Base-by-base conservation (phyloP, 1,284 basidiomycete genomes). In the Mycena citricolor region DNA sequence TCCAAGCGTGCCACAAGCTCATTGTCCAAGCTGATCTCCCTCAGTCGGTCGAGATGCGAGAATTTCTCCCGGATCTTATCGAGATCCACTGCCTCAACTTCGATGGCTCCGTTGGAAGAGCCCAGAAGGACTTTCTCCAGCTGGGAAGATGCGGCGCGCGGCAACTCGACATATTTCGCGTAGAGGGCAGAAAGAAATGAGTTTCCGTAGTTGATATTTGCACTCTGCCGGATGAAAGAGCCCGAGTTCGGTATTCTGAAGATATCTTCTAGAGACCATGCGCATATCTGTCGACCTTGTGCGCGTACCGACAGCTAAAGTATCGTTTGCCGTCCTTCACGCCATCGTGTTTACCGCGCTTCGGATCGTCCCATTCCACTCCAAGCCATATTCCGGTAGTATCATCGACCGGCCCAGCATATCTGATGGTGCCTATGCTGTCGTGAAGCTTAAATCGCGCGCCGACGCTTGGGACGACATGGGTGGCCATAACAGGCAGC, bases 341-440 rank as follows among this genome's bases (percentile, higher is more conserved):
- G 10, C 95, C 95, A 55, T 86, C 80, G 61, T 98, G 94, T 64
- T 89, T 95, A 20, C 94, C 94, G 40, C 90, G 76, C 1, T 61
- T 49, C 5, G 84, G 74, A 58, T 93, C 83, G 59, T 99, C 95
- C 90, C 94, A 99, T 68, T 98, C 94, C 39, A 98, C 77, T 11
- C 95, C 95, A 4, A 94, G 76, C 94, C 95, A 99, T 12, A 66
- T 56, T 8, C 87, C 90, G 7, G 65, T 60, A 0, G 87, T 81
- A 14, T 77, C 76, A 12, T 79, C 68, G 12, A 95, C 81, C 1
- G 65, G 54, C 3, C 92, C 92, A 5, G 76, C 63, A 59, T 80
- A 94, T 63, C 69, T 79, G 48, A 95, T 65, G 1, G 90, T 91
- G 4, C 82, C 88, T 36, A 74, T 55, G 55, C 77, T 60, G 17